These are phyloP conservation scores for Leucaena leucocephala DNA, from an alignment of 306 rosid genomes.

Conservation along the genomic window DNA sequence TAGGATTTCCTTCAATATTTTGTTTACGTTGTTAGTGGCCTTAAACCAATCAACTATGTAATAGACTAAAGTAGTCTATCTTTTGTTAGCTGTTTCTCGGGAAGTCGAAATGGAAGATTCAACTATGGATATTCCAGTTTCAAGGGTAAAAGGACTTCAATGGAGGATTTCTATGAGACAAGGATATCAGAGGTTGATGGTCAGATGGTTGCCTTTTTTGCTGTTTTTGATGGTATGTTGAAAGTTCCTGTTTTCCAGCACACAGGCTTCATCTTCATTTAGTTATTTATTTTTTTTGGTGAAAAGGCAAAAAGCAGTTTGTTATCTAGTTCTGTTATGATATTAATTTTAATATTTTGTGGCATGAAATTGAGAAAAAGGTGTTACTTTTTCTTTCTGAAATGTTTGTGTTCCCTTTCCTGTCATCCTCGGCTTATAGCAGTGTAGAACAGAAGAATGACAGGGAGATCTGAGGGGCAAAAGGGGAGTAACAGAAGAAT, in stretches of 20 bases:
- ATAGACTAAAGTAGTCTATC: slow-evolving; percentile 12
- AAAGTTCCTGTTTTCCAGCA: slow-evolving; percentile 22
- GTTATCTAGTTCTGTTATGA: background rate
- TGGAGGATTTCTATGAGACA: slow-evolving; percentile 93
- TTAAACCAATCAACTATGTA: slow-evolving; percentile 21
- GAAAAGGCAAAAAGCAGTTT: background rate
- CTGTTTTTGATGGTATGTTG: slow-evolving; percentile 87
- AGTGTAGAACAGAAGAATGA: background rate
- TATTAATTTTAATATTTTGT: slow-evolving; percentile 10
- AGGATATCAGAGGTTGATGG: slow-evolving; percentile 78
- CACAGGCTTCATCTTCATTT: slow-evolving; percentile 11
- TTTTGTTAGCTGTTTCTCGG: slow-evolving; percentile 59
- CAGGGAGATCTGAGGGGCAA: background rate
- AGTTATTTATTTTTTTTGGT: background rate
- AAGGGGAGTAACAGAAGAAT: background rate
- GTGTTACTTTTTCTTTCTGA: slow-evolving; percentile 24
- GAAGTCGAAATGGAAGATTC: slow-evolving; percentile 67
- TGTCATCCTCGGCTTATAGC: background rate
- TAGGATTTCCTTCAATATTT: slow-evolving; percentile 16
- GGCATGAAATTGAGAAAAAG: background rate
- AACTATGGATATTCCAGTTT: slow-evolving; percentile 91
- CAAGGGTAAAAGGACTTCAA: slow-evolving; percentile 89
- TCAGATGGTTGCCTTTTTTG: slow-evolving; percentile 85
- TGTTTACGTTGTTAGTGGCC: slow-evolving; percentile 10
- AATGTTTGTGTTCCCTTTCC: slow-evolving; percentile 1